Base-by-base conservation (phyloP, 2,329 filamentous ascomycete genomes). In the Blastomyces parvus region DNA sequence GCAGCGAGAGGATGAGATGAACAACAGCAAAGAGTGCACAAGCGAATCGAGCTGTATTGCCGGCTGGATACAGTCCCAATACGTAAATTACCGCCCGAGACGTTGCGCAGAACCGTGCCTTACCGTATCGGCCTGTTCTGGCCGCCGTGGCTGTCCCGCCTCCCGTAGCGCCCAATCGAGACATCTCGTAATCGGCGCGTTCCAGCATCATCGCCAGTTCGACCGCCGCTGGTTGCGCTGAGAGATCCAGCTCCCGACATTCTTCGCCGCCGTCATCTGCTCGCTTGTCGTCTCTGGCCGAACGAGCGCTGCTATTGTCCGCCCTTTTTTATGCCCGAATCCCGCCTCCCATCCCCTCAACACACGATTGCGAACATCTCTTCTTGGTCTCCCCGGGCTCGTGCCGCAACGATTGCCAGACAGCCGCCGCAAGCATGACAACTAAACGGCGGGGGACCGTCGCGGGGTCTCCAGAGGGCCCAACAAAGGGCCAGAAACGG, bases 361-460 rank as follows among this genome's bases (percentile, higher is more conserved):
- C 25, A 46, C 25, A 27, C 38, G 14, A 46, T 33, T 46, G 40
- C 25, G 27, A 59, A 33, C 58, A 30, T 48, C 19, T n/a, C 33
- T 40, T 13, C 46, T 27, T 17, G 3, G 22, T 33, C 14, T 27
- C 42, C 42, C 42, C 17, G 33, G 6, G 33, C 19, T 42, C 27
- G 44, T 14, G 42, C 19, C 42, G 42, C 27, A 59, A 2, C 58
- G 36, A 46, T 50, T 42, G 42, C 58, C 8, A 63, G 46, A 63
- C 48, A 52, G 62, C 48, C 61, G 64, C 62, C 61, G 52, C 62
- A 61, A 62, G 57, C 63, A 66, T 67, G 66, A 63, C 67, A 52
- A 63, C 56, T 44, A 67, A 68, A 74, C 65, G 76, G 79, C 57
- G 85, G 90, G 50, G 84, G 84, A 64, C 87, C 55, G 40, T 59